phyloP scores from a whole-genome alignment of 2,329 filamentous ascomycete genomes.

The Fusarium solani-melongenae region DNA sequence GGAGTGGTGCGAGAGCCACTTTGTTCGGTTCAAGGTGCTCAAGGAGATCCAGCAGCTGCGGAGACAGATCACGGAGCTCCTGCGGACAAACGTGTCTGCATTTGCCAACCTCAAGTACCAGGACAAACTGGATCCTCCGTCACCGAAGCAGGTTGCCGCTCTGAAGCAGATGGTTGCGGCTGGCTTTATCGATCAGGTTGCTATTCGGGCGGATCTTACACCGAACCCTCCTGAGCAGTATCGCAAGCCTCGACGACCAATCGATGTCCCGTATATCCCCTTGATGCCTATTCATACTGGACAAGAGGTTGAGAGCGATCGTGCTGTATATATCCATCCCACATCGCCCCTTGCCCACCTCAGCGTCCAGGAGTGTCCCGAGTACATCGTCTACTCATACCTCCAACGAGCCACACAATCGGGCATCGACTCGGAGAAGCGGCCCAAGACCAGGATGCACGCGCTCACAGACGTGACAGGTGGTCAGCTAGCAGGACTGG shows the following conservation, averaged over 20 bases:
- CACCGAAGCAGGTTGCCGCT: slow-evolving; percentile 77
- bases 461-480: slow-evolving; percentile 83
- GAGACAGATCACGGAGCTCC: slow-evolving; percentile 82
- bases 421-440: slow-evolving; percentile 63
- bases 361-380: slow-evolving; percentile 78
- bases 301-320: slow-evolving; percentile 60
- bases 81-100: slow-evolving; percentile 77
- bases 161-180: slow-evolving; percentile 92
- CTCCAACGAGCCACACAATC: slow-evolving; percentile 75
- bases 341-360: slow-evolving; percentile 81
- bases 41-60: slow-evolving; percentile 87
- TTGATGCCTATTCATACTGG: slow-evolving; percentile 74
- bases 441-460: slow-evolving; percentile 85
- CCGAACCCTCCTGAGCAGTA: slow-evolving; percentile 75
- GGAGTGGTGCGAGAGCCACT: slow-evolving; percentile 83
- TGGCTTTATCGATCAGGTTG: slow-evolving; percentile 94
- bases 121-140: slow-evolving; percentile 68
- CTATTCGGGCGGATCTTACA: slow-evolving; percentile 88
- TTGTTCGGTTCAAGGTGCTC: slow-evolving; percentile 87
- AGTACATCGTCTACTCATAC: slow-evolving; percentile 88
- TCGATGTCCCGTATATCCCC: slow-evolving; percentile 91
- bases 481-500: slow-evolving; percentile 79
- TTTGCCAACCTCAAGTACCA: slow-evolving; percentile 68
- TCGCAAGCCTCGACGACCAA: slow-evolving; percentile 82
- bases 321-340: slow-evolving; percentile 88